Evolutionary conservation across 257 asterid species (phyloP).

Genomic region (Pogostemon cablin): DNA sequence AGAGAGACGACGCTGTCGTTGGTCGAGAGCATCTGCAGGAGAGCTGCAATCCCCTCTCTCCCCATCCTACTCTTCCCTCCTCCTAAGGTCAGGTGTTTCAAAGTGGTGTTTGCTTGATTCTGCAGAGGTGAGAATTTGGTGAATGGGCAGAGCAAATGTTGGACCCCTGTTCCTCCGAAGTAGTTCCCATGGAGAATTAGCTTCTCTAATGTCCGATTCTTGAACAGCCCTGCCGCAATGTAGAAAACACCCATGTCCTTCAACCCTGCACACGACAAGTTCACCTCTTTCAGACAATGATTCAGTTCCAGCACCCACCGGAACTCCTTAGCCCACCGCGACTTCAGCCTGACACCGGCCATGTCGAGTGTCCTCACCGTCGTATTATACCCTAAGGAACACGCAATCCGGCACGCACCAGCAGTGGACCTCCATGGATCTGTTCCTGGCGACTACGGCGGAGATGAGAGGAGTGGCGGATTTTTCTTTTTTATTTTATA

Average conservation of each 20-base stretch:
- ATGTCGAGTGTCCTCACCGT: slow-evolving; percentile 72
- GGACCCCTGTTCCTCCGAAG: slow-evolving; percentile 67
- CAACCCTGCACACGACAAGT: slow-evolving; percentile 58
- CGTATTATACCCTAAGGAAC: slow-evolving; percentile 70
- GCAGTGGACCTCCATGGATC: slow-evolving; percentile 70
- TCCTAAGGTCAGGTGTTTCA: slow-evolving; percentile 65
- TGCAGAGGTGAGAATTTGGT: slow-evolving; percentile 75
- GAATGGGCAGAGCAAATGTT: slow-evolving; percentile 86
- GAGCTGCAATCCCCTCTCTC: slow-evolving; percentile 64
- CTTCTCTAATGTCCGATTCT: slow-evolving; percentile 63
- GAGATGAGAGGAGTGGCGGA: slow-evolving; percentile 71
- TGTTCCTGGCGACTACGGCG: slow-evolving; percentile 73
- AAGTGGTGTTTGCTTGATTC: slow-evolving; percentile 64
- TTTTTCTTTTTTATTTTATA: too few species aligned
- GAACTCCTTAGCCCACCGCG: slow-evolving; percentile 83
- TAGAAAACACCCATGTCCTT: slow-evolving; percentile 77
- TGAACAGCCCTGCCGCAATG: slow-evolving; percentile 82
- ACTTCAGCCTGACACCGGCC: slow-evolving; percentile 64
- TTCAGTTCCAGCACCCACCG: slow-evolving; percentile 84
- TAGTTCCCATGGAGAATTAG: slow-evolving; percentile 64
- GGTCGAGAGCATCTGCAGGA: slow-evolving; percentile 64
- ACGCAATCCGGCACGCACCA: slow-evolving; percentile 64
- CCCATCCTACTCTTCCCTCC: slow-evolving; percentile 73
- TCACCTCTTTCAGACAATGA: slow-evolving; percentile 58
- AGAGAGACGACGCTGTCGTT: slow-evolving; percentile 56